Conservation (phyloP, 2,329 filamentous ascomycete genomes). For the Pseudogymnoascus sp. region DNA sequence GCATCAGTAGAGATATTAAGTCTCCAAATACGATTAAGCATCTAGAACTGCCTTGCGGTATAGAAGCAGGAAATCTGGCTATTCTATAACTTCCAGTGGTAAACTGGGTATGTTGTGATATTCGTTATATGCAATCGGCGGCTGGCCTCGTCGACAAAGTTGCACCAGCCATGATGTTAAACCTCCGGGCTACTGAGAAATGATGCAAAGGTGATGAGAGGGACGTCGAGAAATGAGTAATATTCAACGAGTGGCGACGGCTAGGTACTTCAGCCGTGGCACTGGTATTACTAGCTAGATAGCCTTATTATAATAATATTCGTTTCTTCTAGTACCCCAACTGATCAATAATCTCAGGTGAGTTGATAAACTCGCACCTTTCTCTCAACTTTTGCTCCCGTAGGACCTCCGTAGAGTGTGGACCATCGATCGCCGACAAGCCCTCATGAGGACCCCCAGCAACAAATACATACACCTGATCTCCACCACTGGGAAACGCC, state of each 20-base stretch:
- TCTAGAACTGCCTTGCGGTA: neutral
- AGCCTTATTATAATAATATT: too few species aligned
- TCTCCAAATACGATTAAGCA: neutral
- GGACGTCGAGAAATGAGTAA: too few species aligned
- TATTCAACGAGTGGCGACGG: too few species aligned
- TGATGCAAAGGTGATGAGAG: too few species aligned
- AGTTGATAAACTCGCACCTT: slow-evolving; percentile 38
- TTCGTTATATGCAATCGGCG: neutral
- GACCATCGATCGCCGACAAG: slow-evolving; percentile 33
- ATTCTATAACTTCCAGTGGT: neutral
- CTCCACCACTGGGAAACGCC: slow-evolving; percentile 27
- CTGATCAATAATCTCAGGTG: slow-evolving; percentile 34
- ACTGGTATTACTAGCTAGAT: too few species aligned
- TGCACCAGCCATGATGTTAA: too few species aligned
- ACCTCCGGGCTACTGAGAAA: too few species aligned
- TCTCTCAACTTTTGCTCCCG: slow-evolving; percentile 37
- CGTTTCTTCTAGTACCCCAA: slow-evolving; percentile 15
- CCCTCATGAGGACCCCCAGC: slow-evolving; percentile 39
- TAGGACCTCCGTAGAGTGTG: slow-evolving; percentile 11
- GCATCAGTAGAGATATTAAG: neutral
- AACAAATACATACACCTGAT: slow-evolving; percentile 33
- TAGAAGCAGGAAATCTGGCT: neutral
- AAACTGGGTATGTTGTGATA: too few species aligned
- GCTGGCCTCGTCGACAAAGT: neutral
- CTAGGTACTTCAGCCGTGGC: too few species aligned